Base-by-base conservation (phyloP, 805 yeast species). In the Metschnikowia lochheadii region DNA sequence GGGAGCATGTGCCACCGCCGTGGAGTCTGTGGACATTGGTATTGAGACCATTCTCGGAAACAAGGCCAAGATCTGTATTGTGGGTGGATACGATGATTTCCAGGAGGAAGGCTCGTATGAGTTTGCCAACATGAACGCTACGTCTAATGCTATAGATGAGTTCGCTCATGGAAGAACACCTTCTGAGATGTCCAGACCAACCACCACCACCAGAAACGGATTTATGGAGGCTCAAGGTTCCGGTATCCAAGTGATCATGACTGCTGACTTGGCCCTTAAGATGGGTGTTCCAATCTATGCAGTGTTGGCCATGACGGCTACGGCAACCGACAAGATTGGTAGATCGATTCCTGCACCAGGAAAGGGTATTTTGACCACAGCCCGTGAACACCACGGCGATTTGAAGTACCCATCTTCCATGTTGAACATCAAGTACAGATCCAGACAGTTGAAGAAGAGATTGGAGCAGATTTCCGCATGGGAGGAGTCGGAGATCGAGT, bases 261-360 rank as follows among this genome's bases (percentile, higher is more conserved):
- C 84, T 59, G 99, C 97, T 49, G 89, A 86, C 59, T 77, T 94
- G 59, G 99, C 99, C 36, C 64, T 94, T 60, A 83, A 86, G 68
- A 94, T 94, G 99, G 99, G 99, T 78, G 97, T 95, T 62, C 99
- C 99, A 68, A 89, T 94, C 63, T 89, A 95, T 64, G 99, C 97
- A 73, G 83, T 94, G 56, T 79, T 91, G 62, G 99, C 96, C 49
- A 75, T 91, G 81, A 81, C 97, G 51, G 92, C 97, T 50, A 95
- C 98, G 64, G 99, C 99, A 48, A 82, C 96, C 54, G 99, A 94
- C 73, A 95, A 91, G 84, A 92, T 92, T 69, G 97, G 98, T 68
- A 87, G 97, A 77, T 91, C 98, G 46, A 92, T 94, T 59, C 99
- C 99, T 59, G 99, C 99, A 67, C 99, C 99, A 75, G 99, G 99